These are phyloP conservation scores for Clonostachys solani DNA, from an alignment of 2,329 filamentous ascomycete genomes.

Conservation along the genomic window DNA sequence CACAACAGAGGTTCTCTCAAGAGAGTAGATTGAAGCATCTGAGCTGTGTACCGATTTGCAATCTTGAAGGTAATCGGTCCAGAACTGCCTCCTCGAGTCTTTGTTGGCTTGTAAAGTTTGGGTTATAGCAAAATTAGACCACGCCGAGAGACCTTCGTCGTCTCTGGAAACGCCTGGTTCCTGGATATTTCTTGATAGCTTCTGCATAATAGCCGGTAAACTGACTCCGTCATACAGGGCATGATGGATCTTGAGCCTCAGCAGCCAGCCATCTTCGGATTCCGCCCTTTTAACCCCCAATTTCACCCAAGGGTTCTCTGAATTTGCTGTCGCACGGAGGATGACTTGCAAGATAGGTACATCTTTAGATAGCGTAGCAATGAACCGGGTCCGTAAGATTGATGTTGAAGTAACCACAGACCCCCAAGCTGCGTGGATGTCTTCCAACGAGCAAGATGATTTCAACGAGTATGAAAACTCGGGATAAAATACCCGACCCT, in stretches of 20 bases:
- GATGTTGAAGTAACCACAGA: constrained; percentile 48
- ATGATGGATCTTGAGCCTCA: constrained; percentile 70
- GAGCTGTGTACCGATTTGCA: not conserved
- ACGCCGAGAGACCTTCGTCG: not conserved
- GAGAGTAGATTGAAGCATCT: constrained; percentile 1
- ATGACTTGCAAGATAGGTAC: constrained; percentile 62
- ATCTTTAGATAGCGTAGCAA: constrained; percentile 38
- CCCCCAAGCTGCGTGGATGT: constrained; percentile 58
- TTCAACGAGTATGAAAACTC: constrained; percentile 55
- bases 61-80: constrained; percentile 31
- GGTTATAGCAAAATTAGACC: not conserved
- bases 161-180: not conserved
- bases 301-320: constrained; percentile 13
- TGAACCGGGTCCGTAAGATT: constrained; percentile 66
- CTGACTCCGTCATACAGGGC: constrained; percentile 86
- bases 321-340: constrained; percentile 17
- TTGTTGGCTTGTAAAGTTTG: constrained; percentile 1
- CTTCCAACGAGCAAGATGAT: constrained; percentile 27
- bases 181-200: constrained; percentile 15
- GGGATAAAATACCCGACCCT: constrained; percentile 67
- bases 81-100: constrained; percentile 25
- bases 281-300: constrained; percentile 9
- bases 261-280: constrained; percentile 10
- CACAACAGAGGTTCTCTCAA: constrained; percentile 27
- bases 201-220: constrained; percentile 57